A percentile compares a stretch with the other conserved stretches of the same genome.
phyloP scores from a whole-genome alignment of 371 early-diverging fungal species.

The Syncephalastrum sp. region DNA sequence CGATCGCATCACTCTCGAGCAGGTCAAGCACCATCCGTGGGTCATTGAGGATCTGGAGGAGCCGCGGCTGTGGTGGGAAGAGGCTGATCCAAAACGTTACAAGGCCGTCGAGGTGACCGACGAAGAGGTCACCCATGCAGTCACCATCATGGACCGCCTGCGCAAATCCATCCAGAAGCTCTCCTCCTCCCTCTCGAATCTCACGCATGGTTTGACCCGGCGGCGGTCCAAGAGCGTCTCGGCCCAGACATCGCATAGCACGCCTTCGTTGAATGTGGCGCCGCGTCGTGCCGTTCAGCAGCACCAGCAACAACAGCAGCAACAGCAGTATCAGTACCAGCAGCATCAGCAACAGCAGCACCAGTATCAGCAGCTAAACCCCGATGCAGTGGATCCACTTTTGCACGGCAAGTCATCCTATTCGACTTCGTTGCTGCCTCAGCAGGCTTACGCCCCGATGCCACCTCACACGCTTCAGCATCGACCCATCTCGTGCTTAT shows the following conservation, averaged over 20 bases:
- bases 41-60: slow-evolving; percentile 70
- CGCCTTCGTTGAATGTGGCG: slow-evolving; percentile 2
- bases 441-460: slow-evolving; percentile 4
- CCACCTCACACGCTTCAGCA: slow-evolving; percentile 1
- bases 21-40: slow-evolving; percentile 92
- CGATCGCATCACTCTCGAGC: slow-evolving; percentile 78
- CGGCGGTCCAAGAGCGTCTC: slow-evolving; percentile 23
- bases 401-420: slow-evolving; percentile 16
- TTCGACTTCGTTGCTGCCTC: slow-evolving; percentile 15
- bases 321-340: neutral
- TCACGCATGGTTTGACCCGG: slow-evolving; percentile 21
- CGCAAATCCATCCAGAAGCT: slow-evolving; percentile 27
- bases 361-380: slow-evolving; percentile 1
- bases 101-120: slow-evolving; percentile 25
- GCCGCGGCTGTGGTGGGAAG: slow-evolving; percentile 44
- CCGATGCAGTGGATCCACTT: slow-evolving; percentile 5
- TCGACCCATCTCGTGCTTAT: slow-evolving; percentile 19
- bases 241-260: neutral
- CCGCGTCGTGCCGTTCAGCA: neutral
- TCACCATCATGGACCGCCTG: slow-evolving; percentile 34
- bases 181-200: slow-evolving; percentile 19
- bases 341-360: neutral
- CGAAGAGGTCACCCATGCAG: slow-evolving; percentile 24
- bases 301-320: neutral
- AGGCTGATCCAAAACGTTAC: slow-evolving; percentile 36